Conservation (phyloP, 2,329 filamentous ascomycete genomes). For the Scedosporium dehoogii region DNA sequence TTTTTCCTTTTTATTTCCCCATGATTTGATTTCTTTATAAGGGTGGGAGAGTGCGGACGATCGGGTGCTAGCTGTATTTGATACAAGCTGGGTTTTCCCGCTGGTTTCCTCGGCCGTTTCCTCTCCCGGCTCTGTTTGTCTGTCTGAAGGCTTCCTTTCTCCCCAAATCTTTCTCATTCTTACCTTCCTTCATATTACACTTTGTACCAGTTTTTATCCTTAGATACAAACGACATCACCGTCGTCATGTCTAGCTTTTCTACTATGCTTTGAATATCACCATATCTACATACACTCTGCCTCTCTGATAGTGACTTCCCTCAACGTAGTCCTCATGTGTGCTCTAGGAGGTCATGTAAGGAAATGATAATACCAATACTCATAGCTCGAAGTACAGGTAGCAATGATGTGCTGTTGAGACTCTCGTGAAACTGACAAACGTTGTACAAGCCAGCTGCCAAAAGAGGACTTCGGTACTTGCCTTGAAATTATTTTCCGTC, state of each 20-base stretch:
- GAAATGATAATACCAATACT: too few relatives aligned
- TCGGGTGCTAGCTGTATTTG: neutral
- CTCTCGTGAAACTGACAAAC: too few relatives aligned
- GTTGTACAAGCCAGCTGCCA: too few relatives aligned
- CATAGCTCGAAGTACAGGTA: too few relatives aligned
- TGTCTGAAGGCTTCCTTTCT: neutral
- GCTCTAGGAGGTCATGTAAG: too few relatives aligned
- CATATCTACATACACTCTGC: neutral
- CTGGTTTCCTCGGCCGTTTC: neutral
- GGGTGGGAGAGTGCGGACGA: neutral
- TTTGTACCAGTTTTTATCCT: neutral
- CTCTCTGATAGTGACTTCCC: neutral
- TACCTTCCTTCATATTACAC: neutral
- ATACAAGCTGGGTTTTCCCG: neutral
- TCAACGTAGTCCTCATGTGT: neutral
- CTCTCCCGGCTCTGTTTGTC: neutral
- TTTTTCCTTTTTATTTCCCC: conserved; percentile 1
- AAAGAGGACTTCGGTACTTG: too few relatives aligned
- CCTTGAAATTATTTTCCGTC: too few relatives aligned
- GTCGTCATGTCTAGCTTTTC: neutral
- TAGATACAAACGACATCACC: neutral
- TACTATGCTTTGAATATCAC: neutral
- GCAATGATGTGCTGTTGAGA: too few relatives aligned
- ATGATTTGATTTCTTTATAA: neutral
- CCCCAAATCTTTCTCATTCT: neutral